Conservation (phyloP, 2,329 filamentous ascomycete species). For the Stromatinia cepivora region DNA sequence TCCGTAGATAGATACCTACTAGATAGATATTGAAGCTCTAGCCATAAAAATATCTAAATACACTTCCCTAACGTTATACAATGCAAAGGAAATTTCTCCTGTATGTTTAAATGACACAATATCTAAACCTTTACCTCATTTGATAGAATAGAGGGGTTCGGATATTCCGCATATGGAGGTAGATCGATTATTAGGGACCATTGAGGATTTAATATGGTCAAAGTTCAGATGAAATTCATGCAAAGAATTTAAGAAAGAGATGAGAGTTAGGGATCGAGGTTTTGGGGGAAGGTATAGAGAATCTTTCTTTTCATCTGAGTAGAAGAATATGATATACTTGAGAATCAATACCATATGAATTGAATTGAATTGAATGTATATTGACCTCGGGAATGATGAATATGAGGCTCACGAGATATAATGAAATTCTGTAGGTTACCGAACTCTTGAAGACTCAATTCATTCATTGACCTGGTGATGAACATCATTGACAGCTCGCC, state of each 20-base stretch:
- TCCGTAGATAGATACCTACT: too few species aligned
- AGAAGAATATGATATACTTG: background rate
- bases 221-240: conserved; percentile 23
- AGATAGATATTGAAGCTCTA: background rate
- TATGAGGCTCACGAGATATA: background rate
- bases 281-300: background rate
- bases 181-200: background rate
- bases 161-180: background rate
- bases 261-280: background rate
- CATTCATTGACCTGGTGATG: background rate
- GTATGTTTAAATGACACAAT: background rate
- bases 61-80: background rate
- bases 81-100: conserved; percentile 10
- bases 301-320: background rate
- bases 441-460: background rate
- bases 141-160: background rate
- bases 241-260: conserved; percentile 5
- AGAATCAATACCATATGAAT: background rate
- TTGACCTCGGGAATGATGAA: background rate
- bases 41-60: background rate
- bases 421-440: background rate
- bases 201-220: background rate
- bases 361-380: background rate
- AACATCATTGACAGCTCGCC: background rate
- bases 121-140: background rate